Base-by-base conservation (phyloP, 352 stramenopile species). In the Globisporangium iwayamae region DNA sequence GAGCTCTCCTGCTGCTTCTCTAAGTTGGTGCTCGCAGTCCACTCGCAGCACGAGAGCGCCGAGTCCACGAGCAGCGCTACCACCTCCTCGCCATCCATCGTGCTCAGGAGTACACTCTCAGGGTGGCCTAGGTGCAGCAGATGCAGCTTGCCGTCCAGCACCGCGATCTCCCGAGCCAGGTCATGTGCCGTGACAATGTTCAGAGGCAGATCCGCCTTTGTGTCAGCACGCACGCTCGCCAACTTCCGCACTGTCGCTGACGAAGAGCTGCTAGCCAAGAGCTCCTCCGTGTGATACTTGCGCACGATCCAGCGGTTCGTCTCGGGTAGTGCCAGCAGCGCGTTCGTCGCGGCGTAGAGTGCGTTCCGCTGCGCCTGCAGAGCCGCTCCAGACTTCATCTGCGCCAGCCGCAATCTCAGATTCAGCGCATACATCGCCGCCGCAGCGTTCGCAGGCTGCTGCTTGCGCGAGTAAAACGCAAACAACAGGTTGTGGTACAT, bases 401-500 rank as follows among this genome's bases (percentile, higher is more conserved):
- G 65, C 7, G 75, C 70, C 0, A 90, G 62, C 3, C 73, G 69
- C 25, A 93, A 62, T 30, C 79, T 68, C 56, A 90, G 56, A 34
- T 71, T 80, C 20, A 91, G 74, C 18, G 73, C 66, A 34, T 91
- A 79, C 62, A 93, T 77, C 14, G 81, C 77, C 7, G 75, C 77
- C 0, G 82, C 84, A 1, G 84, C 81, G 43, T 89, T 88, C 3
- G 76, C 75, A 4, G 78, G 77, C 60, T 91, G 80, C 53, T 88
- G 74, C 25, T 84, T 83, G 50, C 79, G 71, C 47, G 73, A 70
- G 68, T 88, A 90, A 56, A 89, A 90, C 1, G 81, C 74, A 39
- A 83, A 91, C n/a, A 92, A 67, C 25, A 93, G 70, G 32, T 89
- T 74, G 65, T 93, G 81, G 32, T 87, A 83, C 54, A 78, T 74